Base-by-base conservation (phyloP, 352 stramenopile genomes). In the Pythium pyrilobum region DNA sequence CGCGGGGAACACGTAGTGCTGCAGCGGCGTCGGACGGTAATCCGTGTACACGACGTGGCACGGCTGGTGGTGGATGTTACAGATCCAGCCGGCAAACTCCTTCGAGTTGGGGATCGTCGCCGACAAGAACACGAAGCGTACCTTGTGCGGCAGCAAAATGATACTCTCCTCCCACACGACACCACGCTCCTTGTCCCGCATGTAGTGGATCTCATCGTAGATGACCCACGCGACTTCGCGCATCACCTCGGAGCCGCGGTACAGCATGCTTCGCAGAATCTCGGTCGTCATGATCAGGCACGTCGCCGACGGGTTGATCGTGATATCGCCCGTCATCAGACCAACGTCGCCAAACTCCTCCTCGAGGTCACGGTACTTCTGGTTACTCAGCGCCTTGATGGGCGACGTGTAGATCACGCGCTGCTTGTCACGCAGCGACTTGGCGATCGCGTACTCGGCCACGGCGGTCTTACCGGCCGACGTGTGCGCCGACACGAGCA, bases 31-130 rank as follows among this genome's bases (percentile, higher is more conserved):
- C 3, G 97, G 97, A 64, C 96, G 93, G 81, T 99, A 99, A 69
- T 99, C 96, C 36, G 97, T 99, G 80, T 99, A 99, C n/a, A 99
- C 95, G n/a, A 99, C 97, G 78, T 99, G 97, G 77, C 96, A 99
- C 29, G 96, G 95, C 72, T 99, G 97, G 70, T 99, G 96, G 73
- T 99, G 96, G 64, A 98, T 98, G 69, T 98, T 94, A 44, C 87
- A 95, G 65, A 99, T 99, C 97, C 97, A 99, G 58, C 82, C 79
- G 0, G 91, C 90, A 75, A 98, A 98, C 61, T 98, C 88, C 57
- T 92, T 89, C 4, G 95, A 96, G 85, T 99, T 99, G 1, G 97
- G 97, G 59, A 99, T 99, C 9, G 97, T 99, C 5, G 97, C 97
- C 23, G 87, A 98, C 41, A 99, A 65, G 62, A 99, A 99, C 15